Evolutionary conservation across 257 asterid genomes (phyloP).

Genomic region (Anisodus tanguticus): DNA sequence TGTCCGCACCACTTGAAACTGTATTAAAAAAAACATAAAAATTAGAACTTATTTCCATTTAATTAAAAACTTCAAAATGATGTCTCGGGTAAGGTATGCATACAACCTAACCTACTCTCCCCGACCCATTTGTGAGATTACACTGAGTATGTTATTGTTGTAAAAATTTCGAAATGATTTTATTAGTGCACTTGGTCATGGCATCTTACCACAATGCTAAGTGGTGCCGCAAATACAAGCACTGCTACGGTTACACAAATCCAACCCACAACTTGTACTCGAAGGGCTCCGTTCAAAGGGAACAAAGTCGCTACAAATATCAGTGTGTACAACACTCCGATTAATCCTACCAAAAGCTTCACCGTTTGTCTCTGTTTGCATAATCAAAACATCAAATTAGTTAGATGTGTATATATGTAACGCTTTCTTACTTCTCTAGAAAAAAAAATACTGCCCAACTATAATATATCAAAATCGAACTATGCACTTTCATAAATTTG

Average conservation of each 20-base stretch:
- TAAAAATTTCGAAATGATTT: background rate
- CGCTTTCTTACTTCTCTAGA: background rate
- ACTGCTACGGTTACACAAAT: conserved; percentile 46
- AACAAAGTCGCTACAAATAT: conserved; percentile 37
- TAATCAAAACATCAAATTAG: background rate
- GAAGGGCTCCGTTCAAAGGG: conserved; percentile 24
- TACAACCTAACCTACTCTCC: too few relatives aligned
- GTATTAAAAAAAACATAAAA: background rate
- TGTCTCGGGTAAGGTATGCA: too few relatives aligned
- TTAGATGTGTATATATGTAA: background rate
- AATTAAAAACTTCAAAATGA: background rate
- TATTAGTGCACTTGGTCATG: background rate
- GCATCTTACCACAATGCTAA: conserved; percentile 49
- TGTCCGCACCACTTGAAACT: conserved; percentile 78
- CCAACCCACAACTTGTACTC: conserved; percentile 52
- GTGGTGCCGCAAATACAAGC: conserved; percentile 52
- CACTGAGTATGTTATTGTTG: too few relatives aligned
- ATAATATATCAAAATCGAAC: background rate
- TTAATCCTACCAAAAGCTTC: conserved; percentile 31
- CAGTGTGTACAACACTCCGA: conserved; percentile 38
- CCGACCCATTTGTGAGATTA: too few relatives aligned
- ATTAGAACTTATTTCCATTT: background rate
- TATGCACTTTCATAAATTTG: background rate
- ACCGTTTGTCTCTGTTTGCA: conserved; percentile 46
- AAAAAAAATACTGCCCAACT: background rate